phyloP scores from a whole-genome alignment of 441 rosid species.

The Syzygium syzygioides region DNA sequence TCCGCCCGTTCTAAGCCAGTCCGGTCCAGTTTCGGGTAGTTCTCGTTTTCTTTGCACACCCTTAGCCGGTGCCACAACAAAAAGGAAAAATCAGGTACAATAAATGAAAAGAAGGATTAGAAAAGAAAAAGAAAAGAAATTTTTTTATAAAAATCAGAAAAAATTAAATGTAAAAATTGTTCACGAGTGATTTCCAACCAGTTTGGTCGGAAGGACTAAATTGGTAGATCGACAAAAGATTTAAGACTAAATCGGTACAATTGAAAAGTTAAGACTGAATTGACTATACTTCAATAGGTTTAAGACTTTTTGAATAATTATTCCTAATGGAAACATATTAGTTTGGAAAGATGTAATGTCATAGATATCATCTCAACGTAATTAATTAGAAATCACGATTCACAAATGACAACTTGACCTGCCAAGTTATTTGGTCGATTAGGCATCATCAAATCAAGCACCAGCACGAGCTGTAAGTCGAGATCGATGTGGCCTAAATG shows the following conservation, averaged over 20 bases:
- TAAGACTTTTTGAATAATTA: accelerated
- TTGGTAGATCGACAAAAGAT: background rate
- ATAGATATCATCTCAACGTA: background rate
- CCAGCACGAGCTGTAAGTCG: background rate
- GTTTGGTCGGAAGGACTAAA: background rate
- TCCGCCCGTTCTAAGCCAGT: too few relatives aligned
- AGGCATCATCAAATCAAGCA: background rate
- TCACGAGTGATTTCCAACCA: too few relatives aligned
- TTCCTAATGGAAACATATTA: accelerated
- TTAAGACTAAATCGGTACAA: background rate
- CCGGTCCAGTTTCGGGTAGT: too few relatives aligned
- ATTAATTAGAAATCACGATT: background rate
- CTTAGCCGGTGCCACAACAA: too few relatives aligned
- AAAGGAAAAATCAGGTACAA: too few relatives aligned
- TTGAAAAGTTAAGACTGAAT: background rate
- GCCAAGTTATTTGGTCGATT: background rate
- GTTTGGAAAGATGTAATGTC: background rate
- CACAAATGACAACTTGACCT: background rate
- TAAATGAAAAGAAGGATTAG: too few relatives aligned
- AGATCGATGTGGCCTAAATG: background rate
- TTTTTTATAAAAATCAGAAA: too few relatives aligned
- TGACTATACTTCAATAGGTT: accelerated
- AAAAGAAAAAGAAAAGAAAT: too few relatives aligned
- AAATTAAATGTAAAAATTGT: too few relatives aligned
- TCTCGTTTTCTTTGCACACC: too few relatives aligned